A percentile compares a stretch with the other conserved stretches of the same genome.
Evolutionary conservation across 495 filamentous ascomycete species (phyloP).

Genomic region (Penicillium lagena): DNA sequence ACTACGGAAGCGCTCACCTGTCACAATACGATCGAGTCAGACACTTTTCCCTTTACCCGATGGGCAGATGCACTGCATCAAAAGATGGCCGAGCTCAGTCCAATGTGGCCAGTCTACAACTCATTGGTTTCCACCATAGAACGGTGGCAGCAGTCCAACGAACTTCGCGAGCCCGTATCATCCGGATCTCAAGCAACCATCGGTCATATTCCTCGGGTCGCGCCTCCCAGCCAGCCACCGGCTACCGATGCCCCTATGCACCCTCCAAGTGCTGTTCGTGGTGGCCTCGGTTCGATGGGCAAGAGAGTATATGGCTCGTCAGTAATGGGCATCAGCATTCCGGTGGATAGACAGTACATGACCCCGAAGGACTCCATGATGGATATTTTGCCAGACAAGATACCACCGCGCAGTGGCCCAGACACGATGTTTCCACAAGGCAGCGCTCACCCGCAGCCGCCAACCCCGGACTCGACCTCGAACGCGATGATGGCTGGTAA

Average conservation of each 20-base stretch:
- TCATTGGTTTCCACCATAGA: slow-evolving; percentile 28
- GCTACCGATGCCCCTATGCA: neutral
- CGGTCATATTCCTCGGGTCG: neutral
- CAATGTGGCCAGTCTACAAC: slow-evolving; percentile 34
- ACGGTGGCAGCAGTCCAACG: slow-evolving; percentile 22
- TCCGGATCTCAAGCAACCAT: slow-evolving; percentile 4
- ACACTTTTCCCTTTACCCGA: slow-evolving; percentile 30
- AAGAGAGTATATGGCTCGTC: slow-evolving; percentile 22
- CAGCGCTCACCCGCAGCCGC: slow-evolving; percentile 19
- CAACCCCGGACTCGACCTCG: slow-evolving; percentile 25
- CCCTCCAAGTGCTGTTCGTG: neutral
- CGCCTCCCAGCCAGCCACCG: too few species aligned
- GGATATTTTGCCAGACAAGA: slow-evolving; percentile 16
- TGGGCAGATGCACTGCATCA: slow-evolving; percentile 36
- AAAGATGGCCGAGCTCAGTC: slow-evolving; percentile 17
- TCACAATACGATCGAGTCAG: slow-evolving; percentile 25
- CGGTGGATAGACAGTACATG: slow-evolving; percentile 29
- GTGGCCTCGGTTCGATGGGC: neutral
- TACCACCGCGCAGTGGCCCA: slow-evolving; percentile 20
- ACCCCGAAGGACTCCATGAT: slow-evolving; percentile 31
- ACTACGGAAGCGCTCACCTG: slow-evolving; percentile 29
- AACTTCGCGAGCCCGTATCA: slow-evolving; percentile 4
- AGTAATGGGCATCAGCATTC: slow-evolving; percentile 33
- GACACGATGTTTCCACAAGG: slow-evolving; percentile 17
- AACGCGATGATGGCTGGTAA: slow-evolving; percentile 14